These are phyloP conservation scores for Candida sanyaensis DNA, from an alignment of 1,139 yeast genomes.

Conservation along the genomic window DNA sequence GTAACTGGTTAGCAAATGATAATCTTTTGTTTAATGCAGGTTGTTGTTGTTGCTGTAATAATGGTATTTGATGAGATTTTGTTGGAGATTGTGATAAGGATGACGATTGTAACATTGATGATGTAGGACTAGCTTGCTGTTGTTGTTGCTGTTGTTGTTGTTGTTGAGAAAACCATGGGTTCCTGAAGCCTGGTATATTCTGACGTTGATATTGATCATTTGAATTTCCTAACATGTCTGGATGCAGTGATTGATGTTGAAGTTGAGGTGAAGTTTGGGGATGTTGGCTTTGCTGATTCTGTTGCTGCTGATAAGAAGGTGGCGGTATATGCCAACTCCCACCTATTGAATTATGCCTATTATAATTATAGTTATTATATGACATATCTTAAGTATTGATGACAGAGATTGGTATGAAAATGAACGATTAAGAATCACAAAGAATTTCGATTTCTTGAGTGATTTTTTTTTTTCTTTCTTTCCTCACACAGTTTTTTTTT, in stretches of 20 bases:
- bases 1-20: conserved; percentile 48
- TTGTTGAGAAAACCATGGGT: conserved; percentile 45
- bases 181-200: conserved; percentile 35
- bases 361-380: conserved; percentile 24
- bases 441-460: conserved; percentile 1
- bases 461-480: conserved; percentile 1
- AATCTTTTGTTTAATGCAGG: conserved; percentile 34
- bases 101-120: conserved; percentile 10
- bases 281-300: conserved; percentile 12
- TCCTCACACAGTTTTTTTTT: not conserved
- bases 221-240: conserved; percentile 2
- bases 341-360: conserved; percentile 44
- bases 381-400: conserved; percentile 7
- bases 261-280: conserved; percentile 13
- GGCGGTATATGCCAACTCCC: conserved; percentile 45
- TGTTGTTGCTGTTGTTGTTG: conserved; percentile 11
- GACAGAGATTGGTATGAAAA: not conserved
- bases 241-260: conserved; percentile 17
- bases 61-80: conserved; percentile 25
- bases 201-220: conserved; percentile 17
- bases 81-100: conserved; percentile 31
- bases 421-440: not conserved
- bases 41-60: conserved; percentile 25
- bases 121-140: conserved; percentile 4
- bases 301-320: conserved; percentile 19